These are phyloP conservation scores for Pontederia paniculata DNA, from an alignment of 176 grass and related monocot species.

Conservation along the genomic window DNA sequence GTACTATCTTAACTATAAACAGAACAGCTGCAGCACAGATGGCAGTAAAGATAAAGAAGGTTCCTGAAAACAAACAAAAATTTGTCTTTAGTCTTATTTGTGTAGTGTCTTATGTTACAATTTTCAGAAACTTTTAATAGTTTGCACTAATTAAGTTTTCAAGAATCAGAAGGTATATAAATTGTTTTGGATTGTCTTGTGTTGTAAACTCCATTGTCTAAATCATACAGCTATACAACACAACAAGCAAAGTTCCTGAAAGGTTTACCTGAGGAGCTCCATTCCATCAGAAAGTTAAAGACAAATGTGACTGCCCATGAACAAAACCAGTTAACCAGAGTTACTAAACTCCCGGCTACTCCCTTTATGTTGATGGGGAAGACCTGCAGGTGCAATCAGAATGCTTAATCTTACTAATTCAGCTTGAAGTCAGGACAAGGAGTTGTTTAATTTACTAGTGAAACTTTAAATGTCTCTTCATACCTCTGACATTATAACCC, in stretches of 20 bases:
- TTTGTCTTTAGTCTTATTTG: background rate
- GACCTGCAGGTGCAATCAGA: constrained; percentile 21
- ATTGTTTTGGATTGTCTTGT: background rate
- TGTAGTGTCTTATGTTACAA: background rate
- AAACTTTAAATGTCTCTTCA: background rate
- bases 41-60: constrained; percentile 24
- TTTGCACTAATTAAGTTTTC: no score
- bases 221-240: background rate
- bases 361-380: constrained; percentile 50
- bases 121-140: background rate
- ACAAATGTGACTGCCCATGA: constrained; percentile 40
- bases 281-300: constrained; percentile 56
- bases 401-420: no score
- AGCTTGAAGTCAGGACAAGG: no score
- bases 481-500: constrained; percentile 67
- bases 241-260: background rate
- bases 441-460: no score
- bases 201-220: background rate
- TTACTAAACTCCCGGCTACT: constrained; percentile 36
- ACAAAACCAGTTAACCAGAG: constrained; percentile 45
- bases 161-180: background rate
- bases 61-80: constrained; percentile 21
- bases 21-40: constrained; percentile 26
- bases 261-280: constrained; percentile 43
- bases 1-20: constrained; percentile 30